Conservation (phyloP, 2,329 filamentous ascomycete species). For the Pyrenochaeta sp. region DNA sequence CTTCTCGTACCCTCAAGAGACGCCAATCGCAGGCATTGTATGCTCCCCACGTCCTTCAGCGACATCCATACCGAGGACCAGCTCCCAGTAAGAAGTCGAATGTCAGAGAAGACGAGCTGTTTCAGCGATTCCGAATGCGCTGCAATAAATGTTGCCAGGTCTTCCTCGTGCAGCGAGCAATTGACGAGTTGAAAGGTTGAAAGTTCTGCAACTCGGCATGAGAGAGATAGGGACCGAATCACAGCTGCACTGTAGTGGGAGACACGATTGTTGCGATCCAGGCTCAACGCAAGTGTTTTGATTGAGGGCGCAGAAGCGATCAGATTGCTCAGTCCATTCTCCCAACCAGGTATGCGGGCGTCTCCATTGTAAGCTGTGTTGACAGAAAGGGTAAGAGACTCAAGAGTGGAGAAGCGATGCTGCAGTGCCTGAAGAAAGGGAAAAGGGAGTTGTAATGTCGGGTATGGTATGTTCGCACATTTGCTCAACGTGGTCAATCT, state of each 20-base stretch:
- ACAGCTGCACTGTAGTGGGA: constrained; percentile 26
- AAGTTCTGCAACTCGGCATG: constrained; percentile 19
- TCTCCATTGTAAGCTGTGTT: constrained; percentile 17
- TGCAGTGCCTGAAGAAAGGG: constrained; percentile 19
- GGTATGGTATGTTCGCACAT: constrained; percentile 22
- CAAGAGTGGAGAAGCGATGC: constrained; percentile 20
- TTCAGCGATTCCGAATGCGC: constrained; percentile 24
- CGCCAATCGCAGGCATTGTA: constrained; percentile 15
- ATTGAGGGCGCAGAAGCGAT: constrained; percentile 27
- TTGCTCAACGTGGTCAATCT: constrained; percentile 13
- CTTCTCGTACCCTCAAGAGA: constrained; percentile 7
- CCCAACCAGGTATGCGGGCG: constrained; percentile 30
- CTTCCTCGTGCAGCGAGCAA: constrained; percentile 20
- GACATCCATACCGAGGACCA: constrained; percentile 22
- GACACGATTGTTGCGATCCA: constrained; percentile 20
- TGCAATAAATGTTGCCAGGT: constrained; percentile 22
- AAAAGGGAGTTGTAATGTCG: constrained; percentile 21
- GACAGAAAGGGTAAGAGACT: constrained; percentile 29
- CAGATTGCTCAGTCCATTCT: constrained; percentile 28
- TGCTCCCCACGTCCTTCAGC: constrained; percentile 9
- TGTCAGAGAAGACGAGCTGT: constrained; percentile 18
- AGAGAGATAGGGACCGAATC: constrained; percentile 22
- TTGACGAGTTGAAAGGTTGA: constrained; percentile 26
- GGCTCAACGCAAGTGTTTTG: constrained; percentile 27
- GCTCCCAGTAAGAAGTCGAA: constrained; percentile 20